Percentiles rank a stretch among this genome's conserved stretches.
Conservation (phyloP, 1,139 yeast genomes). For the Pichia sp. region DNA sequence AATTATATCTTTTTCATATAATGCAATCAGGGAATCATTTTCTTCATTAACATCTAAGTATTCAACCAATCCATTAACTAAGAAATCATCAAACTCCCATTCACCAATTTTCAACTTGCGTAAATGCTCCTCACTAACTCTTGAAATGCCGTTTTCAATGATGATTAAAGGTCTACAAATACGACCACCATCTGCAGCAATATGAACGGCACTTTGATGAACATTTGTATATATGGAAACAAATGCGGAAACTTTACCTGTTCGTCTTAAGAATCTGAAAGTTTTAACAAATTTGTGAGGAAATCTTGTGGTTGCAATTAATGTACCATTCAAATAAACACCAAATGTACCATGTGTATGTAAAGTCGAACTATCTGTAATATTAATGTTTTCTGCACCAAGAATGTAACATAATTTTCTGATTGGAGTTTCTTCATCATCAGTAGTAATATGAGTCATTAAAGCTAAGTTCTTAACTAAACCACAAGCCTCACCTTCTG, state of each 20-base stretch:
- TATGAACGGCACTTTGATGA: conserved; percentile 89
- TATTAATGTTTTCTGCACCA: conserved; percentile 83
- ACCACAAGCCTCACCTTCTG: conserved; percentile 99
- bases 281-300: conserved; percentile 73
- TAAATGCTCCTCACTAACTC: conserved; percentile 67
- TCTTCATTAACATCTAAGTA: conserved; percentile 97
- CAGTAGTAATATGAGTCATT: conserved; percentile 98
- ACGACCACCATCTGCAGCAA: conserved; percentile 98
- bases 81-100: conserved; percentile 84
- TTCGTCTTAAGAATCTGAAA: conserved; percentile 75
- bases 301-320: conserved; percentile 81
- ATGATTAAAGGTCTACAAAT: conserved; percentile 95
- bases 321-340: conserved; percentile 86
- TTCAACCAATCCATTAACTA: conserved; percentile 81
- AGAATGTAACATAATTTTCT: conserved; percentile 66
- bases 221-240: conserved; percentile 84
- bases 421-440: conserved; percentile 91
- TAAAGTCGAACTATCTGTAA: conserved; percentile 76
- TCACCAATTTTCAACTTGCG: conserved; percentile 55
- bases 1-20: conserved; percentile 64
- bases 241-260: conserved; percentile 82
- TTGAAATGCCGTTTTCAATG: conserved; percentile 64
- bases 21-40: conserved; percentile 88
- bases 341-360: conserved; percentile 76
- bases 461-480: conserved; percentile 91